phyloP scores from a whole-genome alignment of 2,329 filamentous ascomycete genomes.

The Rutstroemia sydowiana region DNA sequence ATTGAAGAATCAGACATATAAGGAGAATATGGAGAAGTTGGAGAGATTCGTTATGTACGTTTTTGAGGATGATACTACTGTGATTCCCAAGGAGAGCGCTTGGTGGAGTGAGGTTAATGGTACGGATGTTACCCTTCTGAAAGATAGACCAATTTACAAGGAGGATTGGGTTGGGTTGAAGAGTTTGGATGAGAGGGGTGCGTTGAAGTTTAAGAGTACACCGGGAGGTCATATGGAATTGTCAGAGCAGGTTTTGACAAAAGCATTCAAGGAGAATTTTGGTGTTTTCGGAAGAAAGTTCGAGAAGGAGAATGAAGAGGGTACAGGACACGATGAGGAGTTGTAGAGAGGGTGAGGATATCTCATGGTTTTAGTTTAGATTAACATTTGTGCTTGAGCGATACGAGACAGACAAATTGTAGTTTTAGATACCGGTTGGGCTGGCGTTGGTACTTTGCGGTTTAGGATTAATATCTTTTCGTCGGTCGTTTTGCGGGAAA shows the following conservation, averaged over 20 bases:
- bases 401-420: neutral
- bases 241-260: slow-evolving; percentile 52
- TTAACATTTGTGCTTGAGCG: neutral
- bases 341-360: neutral
- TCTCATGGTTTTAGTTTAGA: too few species aligned
- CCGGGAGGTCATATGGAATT: slow-evolving; percentile 82
- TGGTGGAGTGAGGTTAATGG: slow-evolving; percentile 87
- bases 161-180: slow-evolving; percentile 92
- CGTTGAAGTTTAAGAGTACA: slow-evolving; percentile 64
- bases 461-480: neutral
- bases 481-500: too few species aligned
- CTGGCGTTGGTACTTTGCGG: neutral
- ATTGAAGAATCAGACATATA: slow-evolving; percentile 68
- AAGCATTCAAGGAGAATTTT: slow-evolving; percentile 37
- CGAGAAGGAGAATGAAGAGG: neutral
- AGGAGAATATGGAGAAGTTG: slow-evolving; percentile 58
- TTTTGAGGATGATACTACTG: slow-evolving; percentile 79
- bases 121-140: slow-evolving; percentile 59
- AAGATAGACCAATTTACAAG: slow-evolving; percentile 65
- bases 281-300: slow-evolving; percentile 27
- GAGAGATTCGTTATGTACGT: slow-evolving; percentile 82
- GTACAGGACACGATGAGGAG: slow-evolving; percentile 4
- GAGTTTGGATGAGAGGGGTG: slow-evolving; percentile 69
- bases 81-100: slow-evolving; percentile 80
- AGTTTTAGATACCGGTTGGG: slow-evolving; percentile 1